A percentile compares a stretch with the other conserved stretches of the same genome.
Conservation (phyloP, 2,329 filamentous ascomycete genomes). For the Pseudopithomyces maydicus region DNA sequence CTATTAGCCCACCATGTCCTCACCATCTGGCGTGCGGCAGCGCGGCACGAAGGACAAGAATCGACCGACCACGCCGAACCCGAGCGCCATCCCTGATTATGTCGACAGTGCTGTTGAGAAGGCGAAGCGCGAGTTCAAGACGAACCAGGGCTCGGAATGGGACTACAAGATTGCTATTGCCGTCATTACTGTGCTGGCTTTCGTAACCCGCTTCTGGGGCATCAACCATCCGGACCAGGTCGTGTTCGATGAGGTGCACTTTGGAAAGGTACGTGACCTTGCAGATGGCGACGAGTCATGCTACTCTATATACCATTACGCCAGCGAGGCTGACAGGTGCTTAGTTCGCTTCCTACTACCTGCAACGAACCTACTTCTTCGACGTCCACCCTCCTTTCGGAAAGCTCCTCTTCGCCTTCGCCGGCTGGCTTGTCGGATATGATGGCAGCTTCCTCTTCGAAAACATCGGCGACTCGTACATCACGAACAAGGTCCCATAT, state of each 20-base stretch:
- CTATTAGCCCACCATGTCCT: slow-evolving; percentile 41
- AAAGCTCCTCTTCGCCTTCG: slow-evolving; percentile 95
- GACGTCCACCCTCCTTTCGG: slow-evolving; percentile 98
- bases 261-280: slow-evolving; percentile 81
- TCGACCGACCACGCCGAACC: slow-evolving; percentile 43
- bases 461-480: slow-evolving; percentile 98
- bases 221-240: slow-evolving; percentile 96
- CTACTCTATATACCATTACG: neutral
- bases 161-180: slow-evolving; percentile 81
- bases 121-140: slow-evolving; percentile 38
- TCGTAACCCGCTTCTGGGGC: slow-evolving; percentile 92
- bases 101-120: slow-evolving; percentile 33
- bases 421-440: slow-evolving; percentile 97
- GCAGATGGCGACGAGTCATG: neutral
- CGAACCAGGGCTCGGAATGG: slow-evolving; percentile 65
- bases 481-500: slow-evolving; percentile 95
- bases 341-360: slow-evolving; percentile 71
- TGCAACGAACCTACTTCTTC: slow-evolving; percentile 98
- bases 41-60: slow-evolving; percentile 46
- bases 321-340: slow-evolving; percentile 21
- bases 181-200: slow-evolving; percentile 81
- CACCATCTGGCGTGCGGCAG: slow-evolving; percentile 45
- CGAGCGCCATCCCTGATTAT: slow-evolving; percentile 35
- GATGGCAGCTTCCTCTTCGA: slow-evolving; percentile 98
- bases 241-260: slow-evolving; percentile 98